phyloP scores from a whole-genome alignment of 805 yeast species.

The Metschnikowia colocasiae region DNA sequence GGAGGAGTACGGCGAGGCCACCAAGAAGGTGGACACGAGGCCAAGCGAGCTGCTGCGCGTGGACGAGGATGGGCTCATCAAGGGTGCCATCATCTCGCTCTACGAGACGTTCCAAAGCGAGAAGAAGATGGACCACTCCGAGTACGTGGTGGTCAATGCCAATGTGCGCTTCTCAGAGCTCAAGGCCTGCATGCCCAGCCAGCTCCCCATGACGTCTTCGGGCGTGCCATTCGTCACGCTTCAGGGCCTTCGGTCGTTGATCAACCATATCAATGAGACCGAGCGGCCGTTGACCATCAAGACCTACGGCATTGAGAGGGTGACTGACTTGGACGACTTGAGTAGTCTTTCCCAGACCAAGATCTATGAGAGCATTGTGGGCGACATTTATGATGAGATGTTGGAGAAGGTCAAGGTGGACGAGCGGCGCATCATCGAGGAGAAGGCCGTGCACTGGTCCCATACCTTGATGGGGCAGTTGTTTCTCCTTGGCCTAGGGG shows the following conservation, averaged over 20 bases:
- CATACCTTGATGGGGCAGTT: conserved; percentile 58
- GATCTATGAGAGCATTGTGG: conserved; percentile 48
- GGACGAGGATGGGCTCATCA: conserved; percentile 26
- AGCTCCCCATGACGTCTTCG: conserved; percentile 48
- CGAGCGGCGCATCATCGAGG: conserved; percentile 43
- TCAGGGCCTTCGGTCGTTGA: conserved; percentile 57
- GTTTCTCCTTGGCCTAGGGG: conserved; percentile 56
- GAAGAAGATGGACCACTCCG: conserved; percentile 17
- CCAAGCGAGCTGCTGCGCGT: not conserved
- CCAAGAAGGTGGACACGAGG: not conserved
- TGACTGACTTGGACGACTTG: conserved; percentile 36
- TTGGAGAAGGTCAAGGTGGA: conserved; percentile 51
- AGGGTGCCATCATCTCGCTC: conserved; percentile 40
- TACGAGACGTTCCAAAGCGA: conserved; percentile 33
- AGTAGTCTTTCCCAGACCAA: conserved; percentile 41
- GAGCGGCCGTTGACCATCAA: conserved; percentile 33
- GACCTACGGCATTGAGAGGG: conserved; percentile 39
- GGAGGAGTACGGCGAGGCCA: conserved; percentile 4
- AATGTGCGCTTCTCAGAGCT: conserved; percentile 62
- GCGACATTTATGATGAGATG: conserved; percentile 57
- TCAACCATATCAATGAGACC: conserved; percentile 51
- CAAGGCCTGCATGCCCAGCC: conserved; percentile 49
- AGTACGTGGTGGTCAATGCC: conserved; percentile 64
- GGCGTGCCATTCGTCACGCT: conserved; percentile 55
- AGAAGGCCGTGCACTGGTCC: conserved; percentile 53